phyloP scores from a whole-genome alignment of 1,139 yeast species.

The Saccharomyces hybrid region DNA sequence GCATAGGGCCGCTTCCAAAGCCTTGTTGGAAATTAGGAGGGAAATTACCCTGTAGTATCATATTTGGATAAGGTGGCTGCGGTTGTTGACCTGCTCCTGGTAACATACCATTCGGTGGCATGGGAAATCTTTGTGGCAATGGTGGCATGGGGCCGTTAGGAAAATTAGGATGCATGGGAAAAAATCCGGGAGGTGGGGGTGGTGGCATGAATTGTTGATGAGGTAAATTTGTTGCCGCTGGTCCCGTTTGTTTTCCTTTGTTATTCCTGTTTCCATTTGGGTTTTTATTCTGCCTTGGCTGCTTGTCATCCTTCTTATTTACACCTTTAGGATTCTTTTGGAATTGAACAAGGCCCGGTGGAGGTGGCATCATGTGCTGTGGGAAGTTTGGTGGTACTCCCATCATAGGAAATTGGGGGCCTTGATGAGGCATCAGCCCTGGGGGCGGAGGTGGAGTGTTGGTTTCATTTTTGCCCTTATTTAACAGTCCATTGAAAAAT shows the following conservation, averaged over 20 bases:
- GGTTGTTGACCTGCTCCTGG: conserved; percentile 6
- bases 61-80: conserved; percentile 8
- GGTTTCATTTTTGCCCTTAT: conserved; percentile 17
- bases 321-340: neutral
- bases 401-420: conserved; percentile 5
- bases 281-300: conserved; percentile 27
- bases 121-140: conserved; percentile 6
- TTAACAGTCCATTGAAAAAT: conserved; percentile 28
- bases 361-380: conserved; percentile 22
- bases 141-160: conserved; percentile 6
- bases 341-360: conserved; percentile 7
- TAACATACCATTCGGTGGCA: conserved; percentile 16
- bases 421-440: conserved; percentile 9
- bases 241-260: neutral
- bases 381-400: conserved; percentile 9
- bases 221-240: conserved; percentile 10
- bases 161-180: neutral
- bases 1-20: neutral
- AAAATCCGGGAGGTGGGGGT: conserved; percentile 5
- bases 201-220: conserved; percentile 23
- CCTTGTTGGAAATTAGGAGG: neutral
- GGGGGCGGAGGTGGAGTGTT: conserved; percentile 9
- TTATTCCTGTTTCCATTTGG: conserved; percentile 14
- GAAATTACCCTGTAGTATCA: conserved; percentile 1
- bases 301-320: conserved; percentile 11